Percentiles rank a stretch among this genome's conserved stretches.
These are phyloP conservation scores for Cytospora piceicola DNA, from an alignment of 2,329 filamentous ascomycete genomes.

Conservation along the genomic window DNA sequence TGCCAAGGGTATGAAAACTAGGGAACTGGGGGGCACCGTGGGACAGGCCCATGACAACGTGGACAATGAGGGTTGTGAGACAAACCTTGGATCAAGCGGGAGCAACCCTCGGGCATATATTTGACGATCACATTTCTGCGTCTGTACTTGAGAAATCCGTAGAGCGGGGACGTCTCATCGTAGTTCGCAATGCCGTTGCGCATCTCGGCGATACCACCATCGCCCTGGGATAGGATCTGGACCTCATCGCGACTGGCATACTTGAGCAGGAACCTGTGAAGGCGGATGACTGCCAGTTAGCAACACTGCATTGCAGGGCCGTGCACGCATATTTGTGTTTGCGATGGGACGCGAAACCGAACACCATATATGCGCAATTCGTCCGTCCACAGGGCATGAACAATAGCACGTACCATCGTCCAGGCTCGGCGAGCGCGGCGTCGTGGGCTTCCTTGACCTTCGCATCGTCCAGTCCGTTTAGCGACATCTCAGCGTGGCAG, in stretches of 20 bases:
- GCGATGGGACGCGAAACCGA: slow-evolving; percentile 10
- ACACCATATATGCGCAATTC: slow-evolving; percentile 7
- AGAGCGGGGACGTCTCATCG: slow-evolving; percentile 84
- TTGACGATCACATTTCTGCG: slow-evolving; percentile 90
- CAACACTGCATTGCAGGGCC: slow-evolving; percentile 13
- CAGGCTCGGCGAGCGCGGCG: slow-evolving; percentile 76
- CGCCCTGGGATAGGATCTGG: slow-evolving; percentile 75
- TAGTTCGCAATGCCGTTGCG: slow-evolving; percentile 78
- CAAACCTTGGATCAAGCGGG: slow-evolving; percentile 88
- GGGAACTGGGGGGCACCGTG: slow-evolving; percentile 1
- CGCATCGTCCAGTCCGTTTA: slow-evolving; percentile 88
- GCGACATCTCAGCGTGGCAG: slow-evolving; percentile 69
- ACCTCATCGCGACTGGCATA: slow-evolving; percentile 90
- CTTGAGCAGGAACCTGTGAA: slow-evolving; percentile 85
- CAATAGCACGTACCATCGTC: slow-evolving; percentile 78
- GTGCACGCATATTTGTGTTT: background rate
- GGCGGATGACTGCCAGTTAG: slow-evolving; percentile 16
- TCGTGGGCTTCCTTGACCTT: slow-evolving; percentile 85
- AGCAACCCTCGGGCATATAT: slow-evolving; percentile 89
- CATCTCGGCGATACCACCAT: slow-evolving; percentile 81
- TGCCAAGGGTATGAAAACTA: slow-evolving; percentile 5
- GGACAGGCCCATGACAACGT: background rate
- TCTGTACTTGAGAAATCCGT: slow-evolving; percentile 88
- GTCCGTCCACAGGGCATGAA: slow-evolving; percentile 16
- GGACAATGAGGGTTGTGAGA: slow-evolving; percentile 30